These are phyloP conservation scores for Globisporangium iwayamae DNA, from an alignment of 352 stramenopile genomes.

Conservation along the genomic window DNA sequence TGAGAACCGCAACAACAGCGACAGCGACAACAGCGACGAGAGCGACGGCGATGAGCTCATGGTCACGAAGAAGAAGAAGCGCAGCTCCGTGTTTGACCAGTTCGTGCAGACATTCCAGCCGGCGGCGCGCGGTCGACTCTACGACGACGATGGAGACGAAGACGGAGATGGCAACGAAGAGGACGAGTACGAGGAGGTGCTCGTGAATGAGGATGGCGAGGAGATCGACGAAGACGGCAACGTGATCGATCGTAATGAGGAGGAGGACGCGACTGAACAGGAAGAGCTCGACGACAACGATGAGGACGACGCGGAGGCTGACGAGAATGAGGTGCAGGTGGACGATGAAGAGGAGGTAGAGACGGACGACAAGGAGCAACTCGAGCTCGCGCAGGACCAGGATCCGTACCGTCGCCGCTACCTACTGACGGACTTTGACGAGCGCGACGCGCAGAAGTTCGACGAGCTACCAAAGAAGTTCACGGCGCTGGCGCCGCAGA, in stretches of 20 bases:
- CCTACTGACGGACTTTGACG: slow-evolving; percentile 44
- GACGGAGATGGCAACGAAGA: slow-evolving; percentile 30
- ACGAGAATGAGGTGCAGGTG: slow-evolving; percentile 21
- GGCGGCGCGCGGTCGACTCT: slow-evolving; percentile 6
- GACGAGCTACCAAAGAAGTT: slow-evolving; percentile 38
- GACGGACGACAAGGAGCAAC: slow-evolving; percentile 25
- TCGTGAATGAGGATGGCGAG: slow-evolving; percentile 38
- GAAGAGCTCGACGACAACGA: slow-evolving; percentile 11
- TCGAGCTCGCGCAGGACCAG: slow-evolving; percentile 20
- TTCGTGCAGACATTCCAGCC: slow-evolving; percentile 71
- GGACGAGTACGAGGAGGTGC: slow-evolving; percentile 38
- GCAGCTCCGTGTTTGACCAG: slow-evolving; percentile 56
- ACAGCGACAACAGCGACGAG: slow-evolving; percentile 7
- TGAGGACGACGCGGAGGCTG: slow-evolving; percentile 20
- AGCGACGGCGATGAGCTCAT: slow-evolving; percentile 20
- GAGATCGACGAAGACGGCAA: slow-evolving; percentile 40
- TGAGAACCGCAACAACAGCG: slow-evolving; percentile 5
- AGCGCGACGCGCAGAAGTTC: slow-evolving; percentile 41
- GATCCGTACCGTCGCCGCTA: slow-evolving; percentile 69
- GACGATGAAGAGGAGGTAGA: slow-evolving; percentile 17
- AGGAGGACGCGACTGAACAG: slow-evolving; percentile 16
- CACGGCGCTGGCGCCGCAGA: slow-evolving; percentile 19
- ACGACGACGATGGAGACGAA: slow-evolving; percentile 33
- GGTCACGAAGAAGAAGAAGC: slow-evolving; percentile 17
- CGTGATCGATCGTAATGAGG: slow-evolving; percentile 19